phyloP scores from a whole-genome alignment of 345 rosid species.

The Schrenkiella parvula region DNA sequence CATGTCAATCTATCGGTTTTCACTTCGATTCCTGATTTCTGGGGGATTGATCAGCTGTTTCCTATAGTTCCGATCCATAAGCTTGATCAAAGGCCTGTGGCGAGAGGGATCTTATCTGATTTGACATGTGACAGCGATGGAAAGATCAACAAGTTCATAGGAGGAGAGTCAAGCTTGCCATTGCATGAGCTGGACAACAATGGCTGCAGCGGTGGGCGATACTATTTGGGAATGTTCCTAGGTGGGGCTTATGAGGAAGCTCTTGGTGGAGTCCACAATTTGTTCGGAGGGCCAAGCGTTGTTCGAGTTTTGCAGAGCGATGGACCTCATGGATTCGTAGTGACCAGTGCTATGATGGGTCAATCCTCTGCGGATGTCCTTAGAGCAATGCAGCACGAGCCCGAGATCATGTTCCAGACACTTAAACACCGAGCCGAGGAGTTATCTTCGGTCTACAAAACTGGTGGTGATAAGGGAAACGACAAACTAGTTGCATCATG shows the following conservation, averaged over 20 bases:
- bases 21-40: conserved; percentile 92
- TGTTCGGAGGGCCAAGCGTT: conserved; percentile 90
- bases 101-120: conserved; percentile 73
- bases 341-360: conserved; percentile 69
- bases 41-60: conserved; percentile 87
- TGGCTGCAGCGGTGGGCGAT: conserved; percentile 31
- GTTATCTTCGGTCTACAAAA: conserved; percentile 28
- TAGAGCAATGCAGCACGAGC: conserved; percentile 92
- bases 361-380: conserved; percentile 79
- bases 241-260: conserved; percentile 99
- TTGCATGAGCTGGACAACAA: conserved; percentile 60
- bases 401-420: conserved; percentile 86
- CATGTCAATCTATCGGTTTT: conserved; percentile 76
- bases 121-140: conserved; percentile 93
- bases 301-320: conserved; percentile 81
- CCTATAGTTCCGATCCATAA: conserved; percentile 83
- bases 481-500: conserved; percentile 41
- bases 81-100: conserved; percentile 62
- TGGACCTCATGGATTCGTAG: conserved; percentile 82
- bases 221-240: conserved; percentile 90
- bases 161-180: conserved; percentile 78
- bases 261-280: conserved; percentile 89
- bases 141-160: conserved; percentile 80
- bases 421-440: conserved; percentile 84
- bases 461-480: conserved; percentile 30